A percentile compares a stretch with the other conserved stretches of the same genome.
Conservation (phyloP, 306 rosid species). For the Vigna radiata region DNA sequence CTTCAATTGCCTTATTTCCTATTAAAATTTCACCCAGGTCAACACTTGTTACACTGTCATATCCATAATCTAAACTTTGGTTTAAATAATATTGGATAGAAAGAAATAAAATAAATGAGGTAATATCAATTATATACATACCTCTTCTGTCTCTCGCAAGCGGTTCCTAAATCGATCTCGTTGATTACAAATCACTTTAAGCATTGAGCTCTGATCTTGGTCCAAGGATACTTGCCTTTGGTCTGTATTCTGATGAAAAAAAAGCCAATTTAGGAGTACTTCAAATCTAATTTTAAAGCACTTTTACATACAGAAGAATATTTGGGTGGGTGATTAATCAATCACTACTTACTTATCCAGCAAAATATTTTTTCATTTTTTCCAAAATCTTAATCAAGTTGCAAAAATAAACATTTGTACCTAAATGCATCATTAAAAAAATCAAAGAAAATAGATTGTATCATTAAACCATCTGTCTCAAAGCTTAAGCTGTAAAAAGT, state of each 20-base stretch:
- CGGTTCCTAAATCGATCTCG: conserved; percentile 96
- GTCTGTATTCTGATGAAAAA: conserved; percentile 68
- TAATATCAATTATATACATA: conserved; percentile 39
- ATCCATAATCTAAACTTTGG: conserved; percentile 39
- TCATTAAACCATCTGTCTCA: conserved; percentile 9
- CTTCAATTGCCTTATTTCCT: conserved; percentile 94
- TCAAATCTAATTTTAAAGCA: conserved; percentile 22
- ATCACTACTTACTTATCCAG: neutral
- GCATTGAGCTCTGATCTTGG: conserved; percentile 98
- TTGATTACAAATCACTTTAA: conserved; percentile 95
- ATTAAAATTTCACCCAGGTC: conserved; percentile 36
- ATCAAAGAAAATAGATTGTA: conserved; percentile 20
- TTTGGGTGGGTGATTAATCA: conserved; percentile 15
- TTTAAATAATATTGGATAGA: conserved; percentile 17
- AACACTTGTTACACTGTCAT: conserved; percentile 26
- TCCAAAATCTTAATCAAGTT: conserved; percentile 21
- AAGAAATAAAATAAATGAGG: conserved; percentile 13
- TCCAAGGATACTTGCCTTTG: conserved; percentile 67
- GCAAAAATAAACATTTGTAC: conserved; percentile 19
- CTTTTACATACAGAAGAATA: conserved; percentile 12
- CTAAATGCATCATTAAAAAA: conserved; percentile 16
- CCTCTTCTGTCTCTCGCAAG: conserved; percentile 97
- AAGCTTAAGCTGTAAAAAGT: conserved; percentile 12
- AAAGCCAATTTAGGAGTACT: conserved; percentile 38
- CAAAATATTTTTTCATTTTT: conserved; percentile 16